Percentiles rank a stretch among this genome's conserved stretches.
Conservation (phyloP, 2,329 filamentous ascomycete genomes). For the Acrocalymma vagum region DNA sequence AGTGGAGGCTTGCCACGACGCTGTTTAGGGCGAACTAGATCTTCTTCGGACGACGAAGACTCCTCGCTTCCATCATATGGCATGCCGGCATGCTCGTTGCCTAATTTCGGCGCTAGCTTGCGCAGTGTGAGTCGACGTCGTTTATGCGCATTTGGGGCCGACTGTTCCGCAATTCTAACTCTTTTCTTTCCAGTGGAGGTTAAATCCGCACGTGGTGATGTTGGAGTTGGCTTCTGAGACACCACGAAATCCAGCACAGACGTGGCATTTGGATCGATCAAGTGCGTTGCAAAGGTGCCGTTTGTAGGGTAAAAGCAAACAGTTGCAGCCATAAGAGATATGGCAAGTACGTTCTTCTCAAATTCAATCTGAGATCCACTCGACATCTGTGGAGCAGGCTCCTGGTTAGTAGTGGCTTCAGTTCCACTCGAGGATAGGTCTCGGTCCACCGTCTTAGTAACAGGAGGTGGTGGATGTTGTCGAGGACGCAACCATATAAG, state of each 20-base stretch:
- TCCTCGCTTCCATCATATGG: constrained; percentile 18
- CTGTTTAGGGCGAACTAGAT: constrained; percentile 16
- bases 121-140: constrained; percentile 9
- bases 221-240: not conserved
- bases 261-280: constrained; percentile 10
- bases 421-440: too few species aligned
- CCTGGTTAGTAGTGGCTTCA: too few species aligned
- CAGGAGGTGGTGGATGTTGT: too few species aligned
- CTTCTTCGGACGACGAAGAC: constrained; percentile 16
- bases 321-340: constrained; percentile 26
- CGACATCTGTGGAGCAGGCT: too few species aligned
- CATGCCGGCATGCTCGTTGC: constrained; percentile 3
- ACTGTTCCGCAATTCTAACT: constrained; percentile 24
- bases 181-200: constrained; percentile 25
- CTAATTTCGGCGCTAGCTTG: not conserved
- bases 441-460: constrained; percentile 6
- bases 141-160: constrained; percentile 18
- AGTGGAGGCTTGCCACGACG: constrained; percentile 11
- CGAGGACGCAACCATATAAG: constrained; percentile 15
- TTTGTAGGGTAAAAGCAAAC: constrained; percentile 46
- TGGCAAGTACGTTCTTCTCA: constrained; percentile 2
- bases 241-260: not conserved
- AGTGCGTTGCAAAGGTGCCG: constrained; percentile 58
- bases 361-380: too few species aligned
- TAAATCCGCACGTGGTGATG: not conserved